A percentile compares a stretch with the other conserved stretches of the same genome.
These are phyloP conservation scores for Colletotrichum phormii DNA, from an alignment of 2,329 filamentous ascomycete species.

Conservation along the genomic window DNA sequence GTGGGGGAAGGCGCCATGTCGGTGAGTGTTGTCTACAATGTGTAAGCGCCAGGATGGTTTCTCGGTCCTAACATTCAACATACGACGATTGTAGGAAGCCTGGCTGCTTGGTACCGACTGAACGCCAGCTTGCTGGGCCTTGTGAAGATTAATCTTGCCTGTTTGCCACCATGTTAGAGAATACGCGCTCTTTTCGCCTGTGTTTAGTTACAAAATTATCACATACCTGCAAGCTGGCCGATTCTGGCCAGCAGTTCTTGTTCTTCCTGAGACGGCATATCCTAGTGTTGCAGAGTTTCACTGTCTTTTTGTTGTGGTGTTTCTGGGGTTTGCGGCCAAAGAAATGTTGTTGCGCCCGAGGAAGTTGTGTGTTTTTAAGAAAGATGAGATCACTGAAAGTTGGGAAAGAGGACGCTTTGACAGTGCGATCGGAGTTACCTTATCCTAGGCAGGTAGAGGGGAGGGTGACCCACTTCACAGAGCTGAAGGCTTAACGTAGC, in stretches of 20 bases:
- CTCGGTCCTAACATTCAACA: neutral
- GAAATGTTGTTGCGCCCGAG: neutral
- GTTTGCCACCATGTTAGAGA: constrained; percentile 30
- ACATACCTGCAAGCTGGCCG: constrained; percentile 60
- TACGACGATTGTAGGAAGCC: constrained; percentile 50
- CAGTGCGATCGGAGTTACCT: neutral
- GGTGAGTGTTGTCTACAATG: constrained; percentile 47
- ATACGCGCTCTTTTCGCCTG: constrained; percentile 34
- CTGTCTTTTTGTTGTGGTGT: neutral
- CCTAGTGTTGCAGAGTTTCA: neutral
- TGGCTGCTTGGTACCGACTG: constrained; percentile 44
- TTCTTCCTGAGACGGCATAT: constrained; percentile 55
- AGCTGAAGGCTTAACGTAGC: neutral
- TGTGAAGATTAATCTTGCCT: constrained; percentile 87
- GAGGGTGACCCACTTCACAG: neutral
- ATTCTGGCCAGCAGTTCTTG: constrained; percentile 66
- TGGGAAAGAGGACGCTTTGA: constrained; percentile 19
- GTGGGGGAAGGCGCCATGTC: constrained; percentile 43
- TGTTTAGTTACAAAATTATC: neutral
- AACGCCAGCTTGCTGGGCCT: constrained; percentile 68
- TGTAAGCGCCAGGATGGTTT: constrained; percentile 1
- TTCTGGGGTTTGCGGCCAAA: neutral
- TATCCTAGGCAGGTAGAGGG: neutral
- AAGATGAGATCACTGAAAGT: constrained; percentile 10
- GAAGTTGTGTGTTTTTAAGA: neutral